Evolutionary conservation across 2,329 filamentous ascomycete genomes (phyloP), one percentile per base, ranked within the genome.

Genomic region (Fusarium protoensiforme): DNA sequence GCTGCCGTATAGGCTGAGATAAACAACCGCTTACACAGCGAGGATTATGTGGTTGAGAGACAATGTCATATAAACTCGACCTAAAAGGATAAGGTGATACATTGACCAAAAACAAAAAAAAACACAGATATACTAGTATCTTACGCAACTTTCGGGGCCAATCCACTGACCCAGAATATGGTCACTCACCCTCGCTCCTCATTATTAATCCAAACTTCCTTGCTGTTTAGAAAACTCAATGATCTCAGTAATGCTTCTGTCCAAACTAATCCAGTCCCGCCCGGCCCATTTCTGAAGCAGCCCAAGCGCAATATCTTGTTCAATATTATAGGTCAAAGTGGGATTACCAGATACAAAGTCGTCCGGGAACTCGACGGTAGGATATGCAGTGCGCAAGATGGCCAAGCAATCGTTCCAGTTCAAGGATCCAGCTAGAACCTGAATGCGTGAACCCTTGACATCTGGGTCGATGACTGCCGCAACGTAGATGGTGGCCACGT

Each of bases 201-300:
- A 22, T 36, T 5, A 36, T 46, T 11, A 29, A 31, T 51, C 46
- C 27, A 51, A 14, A 51, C 2, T 51, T 20, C 46, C 46, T 20
- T 51, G 46, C n/a, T 51, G 46, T n/a, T 20, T 51, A 29, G 18
- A 51, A 51, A 51, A 51, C 18, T 51, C 46, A 20, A 51, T 31
- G 18, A 51, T 58, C 51, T 64, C 61, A 31, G 33, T 46, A 16
- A 58, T 14, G 14, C 61, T 33, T 24, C n/a, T 54, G 14, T 64
- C 54, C 38, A 57, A 24, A 33, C 41, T 27, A 8, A 64, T 33
- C 51, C 51, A 64, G 20, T 20, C 61, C 14, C 61, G 39, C 20
- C 61, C 61, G 5, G 29, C 61, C 61, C 61, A 64, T 58, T 64
- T 64, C 61, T 46, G 43, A 22, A 64, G 33, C 31, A 64, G 16